Evolutionary conservation across 805 yeast genomes (phyloP), one percentile per base, ranked within the genome.

Genomic region (Candida sithepensis): DNA sequence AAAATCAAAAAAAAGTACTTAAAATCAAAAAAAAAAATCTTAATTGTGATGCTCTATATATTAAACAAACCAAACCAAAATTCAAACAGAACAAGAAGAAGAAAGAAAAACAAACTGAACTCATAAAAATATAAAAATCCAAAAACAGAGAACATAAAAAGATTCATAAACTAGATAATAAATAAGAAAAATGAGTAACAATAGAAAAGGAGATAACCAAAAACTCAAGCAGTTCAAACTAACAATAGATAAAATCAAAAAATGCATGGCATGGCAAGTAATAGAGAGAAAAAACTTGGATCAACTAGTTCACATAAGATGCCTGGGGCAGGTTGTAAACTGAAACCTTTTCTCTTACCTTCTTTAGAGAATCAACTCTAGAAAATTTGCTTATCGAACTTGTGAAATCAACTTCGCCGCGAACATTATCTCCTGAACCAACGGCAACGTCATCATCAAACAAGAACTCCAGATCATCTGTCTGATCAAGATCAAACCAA

Each of bases 371-470:
- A 26, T 38, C 21, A 18, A 18, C 21, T 3, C 38, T 10, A 16
- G 38, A 9, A n/a, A 34, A 34, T 16, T 34, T 34, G 6, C 21
- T 34, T 8, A 34, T 34, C 38, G 38, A 34, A 18, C 38, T 34
- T 5, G 38, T 34, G 21, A 34, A 34, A 34, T 22, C 41, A 2
- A 21, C 41, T 3, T 34, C 41, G 20, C 38, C 41, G 3, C 36
- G n/a, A 12, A 18, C 39, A 38, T 22, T 12, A 6, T 34, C 38
- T 12, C 18, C 38, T 16, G 38, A 34, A 16, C 38, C 26, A 39
- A 24, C 42, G n/a, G 40, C 47, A 42, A 39, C 50, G 22, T 47
- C 55, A 36, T 44, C 49, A 41, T 54, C 61, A 48, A 57, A 57
- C 28, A 55, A 34, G 26, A 51, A 51, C 22, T 48, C 57, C 32